Base-by-base conservation (phyloP, 2,329 filamentous ascomycete species). In the Thermothelomyces thermophilus region DNA sequence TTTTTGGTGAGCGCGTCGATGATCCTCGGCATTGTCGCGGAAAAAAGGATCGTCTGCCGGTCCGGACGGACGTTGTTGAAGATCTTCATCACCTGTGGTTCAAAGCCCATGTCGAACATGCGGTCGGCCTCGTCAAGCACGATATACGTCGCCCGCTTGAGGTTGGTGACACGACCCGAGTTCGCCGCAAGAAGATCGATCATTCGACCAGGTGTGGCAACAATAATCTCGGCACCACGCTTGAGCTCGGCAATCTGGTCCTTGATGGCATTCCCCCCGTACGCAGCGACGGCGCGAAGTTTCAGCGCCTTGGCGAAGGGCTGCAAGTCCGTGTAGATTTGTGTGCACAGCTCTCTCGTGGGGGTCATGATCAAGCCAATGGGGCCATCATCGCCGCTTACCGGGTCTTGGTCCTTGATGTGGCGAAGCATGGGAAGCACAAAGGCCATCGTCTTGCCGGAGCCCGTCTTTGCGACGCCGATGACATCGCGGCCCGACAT, bases 71-170 rank as follows among this genome's bases (percentile, higher is more conserved):
- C 86, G 62, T 93, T 95, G 58, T 83, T 82, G 64, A 97, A 83
- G 51, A 98, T 93, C 68, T 95, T 96, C 82, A 93, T 93, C 47
- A 98, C 90, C 67, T 98, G 93, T 2, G 93, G 91, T 69, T 95
- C 91, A 63, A 98, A 98, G 13, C 93, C 93, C 93, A 98, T 97
- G 66, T 98, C 93, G 65, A 97, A 96, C 93, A 98, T 97, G 55
- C 93, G 86, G 68, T 98, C 93, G 41, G 93, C 93, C 70, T 98
- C 93, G 64, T 98, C 93, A 34, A 98, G 79, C 10, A 98, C 93
- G 20, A 96, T 83, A 65, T 97, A 98, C 0, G 89, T 93, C 11
- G 95, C 88, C 56, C 93, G 80, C 58, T 80, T 83, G 50, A 98
- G 75, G 62, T 94, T 97, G 11, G 91, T 95, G 9, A 97, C 90